Conservation (phyloP, 2,329 filamentous ascomycete species). For the Microdochium bolleyi region DNA sequence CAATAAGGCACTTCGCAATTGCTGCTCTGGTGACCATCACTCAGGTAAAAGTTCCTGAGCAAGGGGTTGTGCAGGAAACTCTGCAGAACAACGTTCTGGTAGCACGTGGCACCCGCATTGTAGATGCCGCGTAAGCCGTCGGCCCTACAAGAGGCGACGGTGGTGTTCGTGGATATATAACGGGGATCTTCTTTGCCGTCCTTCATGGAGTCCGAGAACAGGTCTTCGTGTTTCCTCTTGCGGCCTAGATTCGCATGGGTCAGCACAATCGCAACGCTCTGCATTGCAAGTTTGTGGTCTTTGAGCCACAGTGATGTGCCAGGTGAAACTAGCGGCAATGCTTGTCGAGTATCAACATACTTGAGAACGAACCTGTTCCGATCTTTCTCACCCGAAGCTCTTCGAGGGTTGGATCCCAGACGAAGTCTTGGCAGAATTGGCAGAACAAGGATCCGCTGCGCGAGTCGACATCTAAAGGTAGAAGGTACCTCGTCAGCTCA, state of each 20-base stretch:
- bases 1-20: conserved; percentile 61
- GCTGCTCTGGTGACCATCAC: conserved; percentile 74
- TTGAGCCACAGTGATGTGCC: neutral
- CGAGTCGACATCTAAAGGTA: conserved; percentile 62
- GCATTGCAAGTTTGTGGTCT: no score
- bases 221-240: conserved; percentile 70
- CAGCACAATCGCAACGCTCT: neutral
- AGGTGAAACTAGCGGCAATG: neutral
- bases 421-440: conserved; percentile 73
- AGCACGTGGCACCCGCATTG: conserved; percentile 97
- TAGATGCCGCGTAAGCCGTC: conserved; percentile 88
- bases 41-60: conserved; percentile 84
- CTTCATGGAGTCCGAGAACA: conserved; percentile 54
- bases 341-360: conserved; percentile 28
- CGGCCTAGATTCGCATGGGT: conserved; percentile 34
- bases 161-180: conserved; percentile 73
- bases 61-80: conserved; percentile 90
- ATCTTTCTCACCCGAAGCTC: conserved; percentile 65
- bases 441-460: conserved; percentile 68
- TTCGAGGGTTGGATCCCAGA: conserved; percentile 76
- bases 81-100: conserved; percentile 93
- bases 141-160: conserved; percentile 72
- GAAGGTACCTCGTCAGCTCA: conserved; percentile 15
- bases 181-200: conserved; percentile 56
- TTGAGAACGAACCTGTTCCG: conserved; percentile 56